Evolutionary conservation across 2,329 filamentous ascomycete genomes (phyloP), one percentile per base, ranked within the genome.

Genomic region (Penicillium psychrosexuale): DNA sequence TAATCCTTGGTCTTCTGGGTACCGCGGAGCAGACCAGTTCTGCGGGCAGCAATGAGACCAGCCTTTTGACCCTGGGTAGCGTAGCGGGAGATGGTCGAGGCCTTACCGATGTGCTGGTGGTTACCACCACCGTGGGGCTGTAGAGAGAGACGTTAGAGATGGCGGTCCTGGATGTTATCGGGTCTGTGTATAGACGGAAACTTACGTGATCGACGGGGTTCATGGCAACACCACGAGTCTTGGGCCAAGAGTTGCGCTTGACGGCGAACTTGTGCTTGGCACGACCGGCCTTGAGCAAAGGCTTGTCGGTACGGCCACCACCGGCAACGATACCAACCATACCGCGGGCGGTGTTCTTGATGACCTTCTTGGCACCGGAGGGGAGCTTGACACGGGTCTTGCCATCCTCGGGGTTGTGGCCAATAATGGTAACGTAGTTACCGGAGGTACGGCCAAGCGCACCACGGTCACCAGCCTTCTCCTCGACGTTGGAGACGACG

Each of bases 221-320:
- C 94, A 99, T 99, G 82, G 94, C 94, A 88, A 99, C 94, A 97
- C 94, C 94, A 94, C 94, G 93, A 86, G 94, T 99, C 90, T 96
- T 97, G 82, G 94, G 94, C 94, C 94, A 99, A 77, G 87, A 93
- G 91, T 99, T 97, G 78, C 94, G 91, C 91, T 99, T 99, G 84
- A 97, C 95, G 72, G 92, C 91, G 84, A 96, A 99, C 90, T 99
- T 99, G 80, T 97, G 93, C 91, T 97, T 99, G 76, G 94, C 94
- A 78, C 94, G 91, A 75, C 93, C 97, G 75, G 94, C 94, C 93
- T 99, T 99, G 75, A 99, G 84, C 78, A 99, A 85, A 73, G 94
- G 94, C 87, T 99, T 99, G 86, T 99, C 94, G 80, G 94, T 99
- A 84, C 94, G 89, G 80, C 94, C 94, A 86, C 94, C 94, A 84